Evolutionary conservation across 192 early-diverging fungal genomes (phyloP).

Genomic region (Powellomyces hirtus): DNA sequence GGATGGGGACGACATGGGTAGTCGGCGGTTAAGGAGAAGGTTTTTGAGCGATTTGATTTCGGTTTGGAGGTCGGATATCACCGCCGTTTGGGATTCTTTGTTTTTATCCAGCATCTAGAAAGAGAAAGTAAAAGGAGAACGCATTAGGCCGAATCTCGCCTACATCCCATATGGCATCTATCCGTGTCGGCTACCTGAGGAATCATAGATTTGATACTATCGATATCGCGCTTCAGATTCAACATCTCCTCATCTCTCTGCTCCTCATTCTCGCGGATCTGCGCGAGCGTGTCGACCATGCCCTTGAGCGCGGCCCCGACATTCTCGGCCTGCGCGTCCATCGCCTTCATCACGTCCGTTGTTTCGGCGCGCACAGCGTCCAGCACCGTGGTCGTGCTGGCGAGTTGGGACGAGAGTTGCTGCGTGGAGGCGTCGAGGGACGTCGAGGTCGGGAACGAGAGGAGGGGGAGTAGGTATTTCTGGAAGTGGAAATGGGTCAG

Average conservation of each 20-base stretch:
- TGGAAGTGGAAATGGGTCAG: background rate
- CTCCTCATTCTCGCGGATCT: slow-evolving; percentile 55
- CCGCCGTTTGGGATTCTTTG: slow-evolving; percentile 66
- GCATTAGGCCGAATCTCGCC: background rate
- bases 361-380: slow-evolving; percentile 72
- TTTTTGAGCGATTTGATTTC: slow-evolving; percentile 94
- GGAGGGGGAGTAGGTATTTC: slow-evolving; percentile 34
- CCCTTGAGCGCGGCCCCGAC: slow-evolving; percentile 47
- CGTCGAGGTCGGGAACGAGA: slow-evolving; percentile 19
- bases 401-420: slow-evolving; percentile 65
- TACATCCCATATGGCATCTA: background rate
- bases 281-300: slow-evolving; percentile 25
- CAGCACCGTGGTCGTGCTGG: slow-evolving; percentile 67
- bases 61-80: slow-evolving; percentile 78
- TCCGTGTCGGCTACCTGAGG: slow-evolving; percentile 61
- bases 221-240: slow-evolving; percentile 72
- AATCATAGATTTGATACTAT: slow-evolving; percentile 67
- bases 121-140: background rate
- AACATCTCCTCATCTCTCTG: slow-evolving; percentile 67
- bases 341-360: slow-evolving; percentile 52
- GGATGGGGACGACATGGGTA: background rate
- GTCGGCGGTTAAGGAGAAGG: slow-evolving; percentile 75
- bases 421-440: slow-evolving; percentile 30
- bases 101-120: slow-evolving; percentile 68
- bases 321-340: slow-evolving; percentile 68